A percentile compares a stretch with the other conserved stretches of the same genome.
Conservation (phyloP, 768 basidiomycete species). For the Russula sp. region DNA sequence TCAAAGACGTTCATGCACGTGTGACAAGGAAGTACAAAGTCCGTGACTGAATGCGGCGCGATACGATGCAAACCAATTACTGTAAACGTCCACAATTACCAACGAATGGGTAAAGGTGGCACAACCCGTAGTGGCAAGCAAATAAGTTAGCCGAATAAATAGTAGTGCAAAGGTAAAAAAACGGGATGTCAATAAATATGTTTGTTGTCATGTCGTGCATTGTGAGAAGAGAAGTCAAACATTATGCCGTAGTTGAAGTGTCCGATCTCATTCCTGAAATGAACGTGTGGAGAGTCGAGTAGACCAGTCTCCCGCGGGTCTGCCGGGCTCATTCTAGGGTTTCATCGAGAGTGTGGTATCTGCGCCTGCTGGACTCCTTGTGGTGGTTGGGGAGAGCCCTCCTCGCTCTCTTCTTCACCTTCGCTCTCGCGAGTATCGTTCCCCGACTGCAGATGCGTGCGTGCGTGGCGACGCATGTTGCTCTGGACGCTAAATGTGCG, state of each 20-base stretch:
- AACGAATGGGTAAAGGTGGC: conserved; percentile 11
- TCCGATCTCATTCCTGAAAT: conserved; percentile 8
- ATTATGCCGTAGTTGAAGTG: conserved; percentile 17
- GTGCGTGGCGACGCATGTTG: conserved; percentile 85
- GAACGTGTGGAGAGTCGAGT: conserved; percentile 10
- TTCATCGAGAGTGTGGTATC: conserved; percentile 10
- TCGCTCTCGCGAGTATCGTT: conserved; percentile 24
- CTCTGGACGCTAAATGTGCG: conserved; percentile 83
- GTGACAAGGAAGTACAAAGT: conserved; percentile 8
- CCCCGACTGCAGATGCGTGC: conserved; percentile 52
- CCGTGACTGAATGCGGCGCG: conserved; percentile 15
- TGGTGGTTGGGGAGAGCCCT: conserved; percentile 27
- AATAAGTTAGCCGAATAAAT: conserved; percentile 29
- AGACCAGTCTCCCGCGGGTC: conserved; percentile 9
- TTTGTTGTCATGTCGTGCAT: conserved; percentile 18
- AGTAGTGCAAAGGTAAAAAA: conserved; percentile 21
- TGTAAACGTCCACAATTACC: conserved; percentile 10
- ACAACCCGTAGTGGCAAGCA: conserved; percentile 2
- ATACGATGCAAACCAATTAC: conserved; percentile 6
- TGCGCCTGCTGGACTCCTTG: background rate
- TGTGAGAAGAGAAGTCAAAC: conserved; percentile 14
- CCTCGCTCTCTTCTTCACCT: conserved; percentile 28
- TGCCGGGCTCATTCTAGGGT: background rate
- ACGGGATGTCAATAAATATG: conserved; percentile 24
- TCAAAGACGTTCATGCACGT: background rate